Evolutionary conservation across 768 basidiomycete species (phyloP), one percentile per base, ranked within the genome.

Genomic region (Amanita thiersii): DNA sequence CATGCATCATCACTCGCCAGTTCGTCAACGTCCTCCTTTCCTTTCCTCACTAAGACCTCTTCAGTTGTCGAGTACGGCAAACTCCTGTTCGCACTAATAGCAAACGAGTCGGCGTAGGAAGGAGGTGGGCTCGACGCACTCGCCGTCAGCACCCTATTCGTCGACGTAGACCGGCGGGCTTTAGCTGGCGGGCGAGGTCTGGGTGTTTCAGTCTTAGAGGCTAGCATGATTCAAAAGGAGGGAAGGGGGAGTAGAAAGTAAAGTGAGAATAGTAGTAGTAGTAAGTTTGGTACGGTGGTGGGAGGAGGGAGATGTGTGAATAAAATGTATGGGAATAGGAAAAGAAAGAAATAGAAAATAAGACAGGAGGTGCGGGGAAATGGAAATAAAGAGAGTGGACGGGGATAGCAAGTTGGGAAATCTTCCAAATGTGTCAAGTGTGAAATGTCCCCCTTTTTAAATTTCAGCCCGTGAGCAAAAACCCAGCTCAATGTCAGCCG

Each of bases 111-210:
- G 3, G 42, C 19, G 12, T 43, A 43, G 9, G 42, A 53, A 5
- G 56, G 61, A 12, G 61, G 61, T 23, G 61, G 59, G 23, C 59
- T 56, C 10, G 64, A 59, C 39, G 62, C 63, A 40, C 54, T 51
- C 30, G 42, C 34, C 30, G 34, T 35, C 15, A 43, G 42, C 7
- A 14, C 25, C 20, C 17, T 35, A 25, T 20, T 43, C 10, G 21
- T 36, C 1, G 66, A 62, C 21, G 61, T 57, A 25, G 70, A 60
- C 36, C 79, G 72, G 40, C 81, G 74, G 18, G 69, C 58, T 63
- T 77, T 78, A 3, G 81, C 83, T 29, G 85, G 85, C 4, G 85
- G 85, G 10, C 74, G 68, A 3, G 85, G 84, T 35, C 83, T 75
- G 12, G 81, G 76, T 10, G 79, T 79, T 29, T 65, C 64, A 34